Conservation (phyloP, 495 filamentous ascomycete genomes). For the Penicillium paradoxum region DNA sequence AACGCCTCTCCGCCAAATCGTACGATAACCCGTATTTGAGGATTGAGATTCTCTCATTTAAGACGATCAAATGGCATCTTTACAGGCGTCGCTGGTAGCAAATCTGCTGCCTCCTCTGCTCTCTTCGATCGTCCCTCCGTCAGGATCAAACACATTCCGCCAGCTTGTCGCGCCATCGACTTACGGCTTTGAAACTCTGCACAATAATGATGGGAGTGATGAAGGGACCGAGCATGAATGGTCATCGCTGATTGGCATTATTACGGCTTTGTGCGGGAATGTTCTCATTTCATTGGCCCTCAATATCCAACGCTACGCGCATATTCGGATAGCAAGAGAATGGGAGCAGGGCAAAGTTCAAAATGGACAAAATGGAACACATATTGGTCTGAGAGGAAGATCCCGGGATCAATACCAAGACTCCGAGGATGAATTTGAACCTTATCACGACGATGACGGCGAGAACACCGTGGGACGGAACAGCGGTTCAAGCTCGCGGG, state of each 20-base stretch:
- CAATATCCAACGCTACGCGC: slow-evolving; percentile 94
- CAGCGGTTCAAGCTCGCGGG: slow-evolving; percentile 15
- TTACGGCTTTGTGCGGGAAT: slow-evolving; percentile 87
- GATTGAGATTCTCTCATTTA: background rate
- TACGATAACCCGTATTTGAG: background rate
- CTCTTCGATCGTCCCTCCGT: slow-evolving; percentile 23
- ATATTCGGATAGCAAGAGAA: slow-evolving; percentile 68
- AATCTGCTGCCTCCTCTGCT: slow-evolving; percentile 28
- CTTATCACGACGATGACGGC: slow-evolving; percentile 29
- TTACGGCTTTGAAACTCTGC: slow-evolving; percentile 10
- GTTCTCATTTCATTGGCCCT: slow-evolving; percentile 90
- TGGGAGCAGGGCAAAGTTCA: slow-evolving; percentile 48
- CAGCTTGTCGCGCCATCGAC: slow-evolving; percentile 14
- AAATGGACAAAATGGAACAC: slow-evolving; percentile 27
- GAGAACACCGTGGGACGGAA: slow-evolving; percentile 7
- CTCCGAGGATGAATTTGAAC: slow-evolving; percentile 11
- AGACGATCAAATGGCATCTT: slow-evolving; percentile 15
- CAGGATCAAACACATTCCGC: slow-evolving; percentile 13
- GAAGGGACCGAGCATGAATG: slow-evolving; percentile 60
- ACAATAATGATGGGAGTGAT: slow-evolving; percentile 32
- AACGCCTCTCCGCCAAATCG: background rate
- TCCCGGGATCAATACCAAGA: slow-evolving; percentile 6
- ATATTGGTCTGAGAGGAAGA: slow-evolving; percentile 1
- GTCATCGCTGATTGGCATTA: slow-evolving; percentile 91
- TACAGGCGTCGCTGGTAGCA: slow-evolving; percentile 16